Conservation (phyloP, 129 eudicot species). For the Saposhnikovia divaricata region DNA sequence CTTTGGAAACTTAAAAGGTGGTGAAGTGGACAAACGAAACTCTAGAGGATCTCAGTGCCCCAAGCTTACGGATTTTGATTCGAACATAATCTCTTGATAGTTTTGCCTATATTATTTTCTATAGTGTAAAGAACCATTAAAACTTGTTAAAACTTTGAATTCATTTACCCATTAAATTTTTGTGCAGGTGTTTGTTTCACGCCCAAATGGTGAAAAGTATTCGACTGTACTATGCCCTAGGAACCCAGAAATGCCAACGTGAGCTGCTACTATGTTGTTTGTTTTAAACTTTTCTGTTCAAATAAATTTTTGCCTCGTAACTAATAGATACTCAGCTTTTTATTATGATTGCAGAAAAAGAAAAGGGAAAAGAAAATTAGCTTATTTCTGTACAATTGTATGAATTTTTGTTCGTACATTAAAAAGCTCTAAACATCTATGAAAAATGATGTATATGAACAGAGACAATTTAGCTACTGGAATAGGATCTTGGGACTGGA, state of each 20-base stretch:
- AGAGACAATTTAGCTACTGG: slow-evolving; percentile 63
- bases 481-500: slow-evolving; percentile 99
- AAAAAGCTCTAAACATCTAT: background rate
- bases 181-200: slow-evolving; percentile 79
- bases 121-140: background rate
- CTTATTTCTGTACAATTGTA: background rate
- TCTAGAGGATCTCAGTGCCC: background rate
- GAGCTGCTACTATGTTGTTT: slow-evolving; percentile 19
- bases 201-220: slow-evolving; percentile 61
- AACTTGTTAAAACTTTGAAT: background rate
- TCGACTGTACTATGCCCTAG: slow-evolving; percentile 77
- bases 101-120: background rate
- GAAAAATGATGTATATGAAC: slow-evolving; percentile 25
- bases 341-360: background rate
- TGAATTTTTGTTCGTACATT: background rate
- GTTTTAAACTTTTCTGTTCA: background rate
- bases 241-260: slow-evolving; percentile 52
- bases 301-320: background rate
- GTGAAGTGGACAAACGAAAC: background rate
- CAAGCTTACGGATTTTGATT: background rate
- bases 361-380: background rate
- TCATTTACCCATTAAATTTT: background rate
- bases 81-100: slow-evolving; percentile 2
- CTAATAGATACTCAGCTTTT: background rate
- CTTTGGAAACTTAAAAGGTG: background rate